These are phyloP conservation scores for Papiliotrema laurentii DNA, from an alignment of 1,284 basidiomycete species.

Conservation along the genomic window DNA sequence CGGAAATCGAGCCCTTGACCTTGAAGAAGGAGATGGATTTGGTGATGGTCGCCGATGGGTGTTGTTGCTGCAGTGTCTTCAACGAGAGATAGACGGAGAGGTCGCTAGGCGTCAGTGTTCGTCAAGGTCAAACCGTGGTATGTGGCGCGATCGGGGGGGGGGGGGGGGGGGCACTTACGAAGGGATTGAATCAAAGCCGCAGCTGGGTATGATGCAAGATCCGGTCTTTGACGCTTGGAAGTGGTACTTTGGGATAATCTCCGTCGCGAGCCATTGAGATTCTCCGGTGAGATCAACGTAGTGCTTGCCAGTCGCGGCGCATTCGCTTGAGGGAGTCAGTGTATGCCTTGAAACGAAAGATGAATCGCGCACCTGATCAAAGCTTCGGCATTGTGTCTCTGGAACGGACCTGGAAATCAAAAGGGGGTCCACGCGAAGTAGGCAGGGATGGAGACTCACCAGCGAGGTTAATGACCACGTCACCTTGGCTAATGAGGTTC, in stretches of 20 bases:
- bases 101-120: conserved; percentile 50
- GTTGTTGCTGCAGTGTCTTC: conserved; percentile 48
- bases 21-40: conserved; percentile 54
- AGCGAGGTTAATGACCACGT: conserved; percentile 41
- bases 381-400: conserved; percentile 30
- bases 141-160: neutral
- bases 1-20: conserved; percentile 57
- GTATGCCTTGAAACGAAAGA: neutral
- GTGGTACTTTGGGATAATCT: conserved; percentile 60
- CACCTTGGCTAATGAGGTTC: conserved; percentile 20
- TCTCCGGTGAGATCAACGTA: conserved; percentile 66
- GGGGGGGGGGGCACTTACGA: conserved; percentile 46
- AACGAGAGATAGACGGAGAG: conserved; percentile 58
- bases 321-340: conserved; percentile 46
- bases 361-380: conserved; percentile 23
- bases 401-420: conserved; percentile 30
- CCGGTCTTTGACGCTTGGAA: conserved; percentile 61
- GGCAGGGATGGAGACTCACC: conserved; percentile 21
- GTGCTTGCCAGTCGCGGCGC: conserved; percentile 55
- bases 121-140: neutral
- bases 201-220: conserved; percentile 64
- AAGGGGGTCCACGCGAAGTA: neutral
- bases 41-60: conserved; percentile 46
- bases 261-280: conserved; percentile 52
- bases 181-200: conserved; percentile 68